A percentile compares a stretch with the other conserved stretches of the same genome.
phyloP scores from a whole-genome alignment of 805 yeast species.

The Ogataea salicorniae region DNA sequence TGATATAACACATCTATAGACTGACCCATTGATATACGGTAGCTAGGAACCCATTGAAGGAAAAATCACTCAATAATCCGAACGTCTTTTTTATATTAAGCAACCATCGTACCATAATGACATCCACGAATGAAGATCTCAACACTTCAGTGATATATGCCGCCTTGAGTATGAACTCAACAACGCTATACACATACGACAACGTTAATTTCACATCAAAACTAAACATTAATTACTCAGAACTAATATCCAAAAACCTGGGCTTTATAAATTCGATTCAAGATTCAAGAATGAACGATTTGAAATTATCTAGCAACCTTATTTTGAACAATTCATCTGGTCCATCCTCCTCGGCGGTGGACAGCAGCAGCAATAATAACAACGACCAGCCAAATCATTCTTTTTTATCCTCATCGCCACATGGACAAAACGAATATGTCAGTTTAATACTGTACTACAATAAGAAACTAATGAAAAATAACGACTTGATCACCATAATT shows the following conservation, averaged over 20 bases:
- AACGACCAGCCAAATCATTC: not conserved
- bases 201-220: constrained; percentile 38
- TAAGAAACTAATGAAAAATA: constrained; percentile 39
- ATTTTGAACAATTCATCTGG: constrained; percentile 14
- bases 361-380: not conserved
- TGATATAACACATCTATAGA: too few species aligned
- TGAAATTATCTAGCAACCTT: constrained; percentile 18
- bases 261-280: constrained; percentile 47
- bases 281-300: constrained; percentile 28
- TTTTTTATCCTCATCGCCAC: not conserved
- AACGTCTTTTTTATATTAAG: not conserved
- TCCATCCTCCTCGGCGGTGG: constrained; percentile 18
- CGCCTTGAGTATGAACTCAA: constrained; percentile 41
- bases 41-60: not conserved
- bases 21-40: not conserved
- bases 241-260: constrained; percentile 48
- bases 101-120: not conserved
- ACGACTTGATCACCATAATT: constrained; percentile 49
- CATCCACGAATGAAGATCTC: constrained; percentile 2
- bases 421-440: constrained; percentile 26
- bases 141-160: constrained; percentile 22
- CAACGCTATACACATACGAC: constrained; percentile 56
- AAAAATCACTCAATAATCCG: not conserved
- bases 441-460: constrained; percentile 40
- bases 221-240: constrained; percentile 46